These are phyloP conservation scores for Candida tunisiensis DNA, from an alignment of 1,139 yeast species.

Conservation along the genomic window DNA sequence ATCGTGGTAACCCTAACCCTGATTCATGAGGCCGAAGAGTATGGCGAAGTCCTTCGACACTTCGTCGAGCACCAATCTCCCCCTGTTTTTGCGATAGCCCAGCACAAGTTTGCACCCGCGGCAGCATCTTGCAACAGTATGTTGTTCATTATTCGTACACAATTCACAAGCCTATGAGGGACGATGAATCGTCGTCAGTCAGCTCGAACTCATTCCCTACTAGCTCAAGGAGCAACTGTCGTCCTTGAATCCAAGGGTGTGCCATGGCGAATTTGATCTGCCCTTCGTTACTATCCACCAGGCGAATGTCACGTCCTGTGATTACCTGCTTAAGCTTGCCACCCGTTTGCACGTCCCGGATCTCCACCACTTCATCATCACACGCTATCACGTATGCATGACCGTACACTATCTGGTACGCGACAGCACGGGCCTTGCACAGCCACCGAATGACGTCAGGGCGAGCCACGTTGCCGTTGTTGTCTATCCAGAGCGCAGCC, in stretches of 20 bases:
- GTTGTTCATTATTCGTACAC: background rate
- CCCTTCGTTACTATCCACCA: constrained; percentile 28
- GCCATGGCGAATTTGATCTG: constrained; percentile 41
- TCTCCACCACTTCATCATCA: constrained; percentile 56
- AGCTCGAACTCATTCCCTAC: constrained; percentile 16
- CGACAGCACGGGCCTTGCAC: constrained; percentile 40
- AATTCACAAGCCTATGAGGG: background rate
- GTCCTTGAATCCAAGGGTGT: constrained; percentile 49
- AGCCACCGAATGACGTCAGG: constrained; percentile 42
- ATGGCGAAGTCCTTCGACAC: too few relatives aligned
- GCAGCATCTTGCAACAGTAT: too few relatives aligned
- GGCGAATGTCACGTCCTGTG: constrained; percentile 43
- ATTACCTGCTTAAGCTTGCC: constrained; percentile 54
- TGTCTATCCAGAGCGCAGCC: constrained; percentile 55
- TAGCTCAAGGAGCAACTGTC: constrained; percentile 35
- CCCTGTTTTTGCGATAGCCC: too few relatives aligned
- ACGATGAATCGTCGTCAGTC: constrained; percentile 11
- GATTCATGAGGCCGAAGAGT: too few relatives aligned
- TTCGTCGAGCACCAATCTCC: too few relatives aligned
- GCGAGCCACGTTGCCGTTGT: constrained; percentile 45
- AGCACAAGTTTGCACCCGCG: too few relatives aligned
- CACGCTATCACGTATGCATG: constrained; percentile 45
- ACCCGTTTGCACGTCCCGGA: constrained; percentile 33
- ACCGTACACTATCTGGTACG: constrained; percentile 40
- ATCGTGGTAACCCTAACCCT: too few relatives aligned